Evolutionary conservation across 441 rosid species (phyloP), one percentile per base, ranked within the genome.

Genomic region (Mallotus repandus): DNA sequence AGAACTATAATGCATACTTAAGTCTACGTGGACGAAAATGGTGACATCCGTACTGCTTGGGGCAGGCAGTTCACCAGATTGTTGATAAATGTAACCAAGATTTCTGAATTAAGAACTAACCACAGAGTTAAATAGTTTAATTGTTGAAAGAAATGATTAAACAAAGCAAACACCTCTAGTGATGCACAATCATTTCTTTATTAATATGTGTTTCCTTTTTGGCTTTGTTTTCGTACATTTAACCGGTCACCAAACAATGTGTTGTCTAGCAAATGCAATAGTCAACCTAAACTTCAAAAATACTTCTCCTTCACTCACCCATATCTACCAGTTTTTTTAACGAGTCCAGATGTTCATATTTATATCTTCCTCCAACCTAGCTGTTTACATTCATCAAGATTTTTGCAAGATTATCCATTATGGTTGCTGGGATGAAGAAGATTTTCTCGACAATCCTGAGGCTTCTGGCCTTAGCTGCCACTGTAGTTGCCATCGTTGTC

Each of bases 401-500:
- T 12, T 22, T 43, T 25, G 54, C 54, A 25, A 59, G 35, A 4
- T 54, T 7, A n/a, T 16, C 6, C 6, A 21, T 66, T 57, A 84
- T 83, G 87, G 80, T 74, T 41, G 79, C 43, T 19, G 49, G 72
- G 73, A 18, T 63, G 13, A 80, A 67, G 69, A 73, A 72, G 69
- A 41, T 74, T 50, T 70, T 84, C 74, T 53, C 56, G 49, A 66
- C 62, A 19, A 58, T 82, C 45, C 79, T 88, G 16, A 80, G 92
- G 87, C 76, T 85, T 43, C 59, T 85, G 1, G 85, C 89, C 11
- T 67, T 85, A 48, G 86, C 81, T 66, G 86, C 87, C 14, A 76
- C 84, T 10, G 57, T 79, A 12, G 70, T 85, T 14, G 88, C 92
- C n/a, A 18, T 81, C 12, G 81, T 72, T 9, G 29, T 80, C 50